Evolutionary conservation across 352 stramenopile species (phyloP), one percentile per base, ranked within the genome.

Genomic region (Phytophthora chlamydospora): DNA sequence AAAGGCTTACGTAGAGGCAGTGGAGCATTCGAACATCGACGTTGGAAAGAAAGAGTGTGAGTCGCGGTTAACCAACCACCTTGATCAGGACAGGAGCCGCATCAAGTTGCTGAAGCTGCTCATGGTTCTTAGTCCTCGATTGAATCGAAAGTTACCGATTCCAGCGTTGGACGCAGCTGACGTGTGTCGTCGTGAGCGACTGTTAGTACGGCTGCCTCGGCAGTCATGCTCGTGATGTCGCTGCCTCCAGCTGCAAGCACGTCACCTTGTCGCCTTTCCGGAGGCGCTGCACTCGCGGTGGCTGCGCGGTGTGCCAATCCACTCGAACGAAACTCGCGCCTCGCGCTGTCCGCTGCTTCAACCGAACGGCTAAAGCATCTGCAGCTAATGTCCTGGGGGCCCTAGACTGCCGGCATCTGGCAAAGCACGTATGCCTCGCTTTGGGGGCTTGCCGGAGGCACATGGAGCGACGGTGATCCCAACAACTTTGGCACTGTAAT

Each of bases 301-400:
- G 4, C 4, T 45, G n/a, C 33, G 36, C 24, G 43, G 49, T 64
- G 40, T 19, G 42, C 43, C 50, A 62, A 67, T 57, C 47, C 21
- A 13, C 61, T 65, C 54, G 54, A 69, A 69, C 64, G 47, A 65
- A 65, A 56, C 55, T 29, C 24, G 24, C 47, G 34, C 29, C n/a
- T 65, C 40, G 31, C 45, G 35, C 41, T 55, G 58, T 54, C 27
- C 42, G 43, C 45, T 29, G 17, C 49, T 58, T 50, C 49, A 61
- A 62, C 4, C 24, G 33, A 29, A 24, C 35, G 46, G 27, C 58
- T 45, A 50, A 49, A 49, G 54, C 53, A 69, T 53, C 45, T 65
- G 54, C 12, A 21, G 27, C 17, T 13, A 10, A 17, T 50, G 39
- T 42, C 39, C 46, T 38, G 27, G 44, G 16, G 56, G 40, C 61